Conservation (phyloP, 2,329 filamentous ascomycete species). For the Saccharata proteae region DNA sequence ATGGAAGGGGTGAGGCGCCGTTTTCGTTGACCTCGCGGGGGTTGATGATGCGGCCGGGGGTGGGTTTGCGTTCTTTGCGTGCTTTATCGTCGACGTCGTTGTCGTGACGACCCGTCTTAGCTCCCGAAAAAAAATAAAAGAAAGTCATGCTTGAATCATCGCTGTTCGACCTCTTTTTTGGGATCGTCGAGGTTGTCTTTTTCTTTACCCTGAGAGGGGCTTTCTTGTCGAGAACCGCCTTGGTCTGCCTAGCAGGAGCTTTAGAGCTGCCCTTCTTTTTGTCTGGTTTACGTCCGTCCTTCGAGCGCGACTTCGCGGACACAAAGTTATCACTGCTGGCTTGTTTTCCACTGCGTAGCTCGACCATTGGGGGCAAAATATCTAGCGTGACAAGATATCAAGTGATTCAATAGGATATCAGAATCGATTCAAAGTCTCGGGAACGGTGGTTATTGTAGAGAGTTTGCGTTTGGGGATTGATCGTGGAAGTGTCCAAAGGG, state of each 20-base stretch:
- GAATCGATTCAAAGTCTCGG: too few species aligned
- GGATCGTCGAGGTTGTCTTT: not conserved
- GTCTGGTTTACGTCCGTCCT: not conserved
- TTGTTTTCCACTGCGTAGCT: conserved; percentile 2
- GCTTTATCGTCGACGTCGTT: too few species aligned
- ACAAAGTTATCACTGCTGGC: conserved; percentile 1
- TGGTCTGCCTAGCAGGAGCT: not conserved
- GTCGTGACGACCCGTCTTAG: too few species aligned
- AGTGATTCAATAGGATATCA: too few species aligned
- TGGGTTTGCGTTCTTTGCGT: not conserved
- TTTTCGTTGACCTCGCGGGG: conserved; percentile 1
- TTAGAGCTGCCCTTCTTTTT: not conserved
- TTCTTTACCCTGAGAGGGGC: too few species aligned
- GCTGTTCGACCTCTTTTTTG: not conserved
- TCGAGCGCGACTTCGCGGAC: not conserved
- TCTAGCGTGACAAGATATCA: too few species aligned
- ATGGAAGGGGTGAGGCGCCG: not conserved
- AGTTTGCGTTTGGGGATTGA: too few species aligned
- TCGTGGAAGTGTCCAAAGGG: too few species aligned
- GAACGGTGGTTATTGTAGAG: too few species aligned
- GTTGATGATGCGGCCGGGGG: conserved; percentile 3
- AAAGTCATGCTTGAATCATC: not conserved
- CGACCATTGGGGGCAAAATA: not conserved
- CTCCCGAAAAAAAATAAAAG: too few species aligned
- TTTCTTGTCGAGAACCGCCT: too few species aligned